phyloP scores from a whole-genome alignment of 352 stramenopile species.

The Phytophthora citrophthora region DNA sequence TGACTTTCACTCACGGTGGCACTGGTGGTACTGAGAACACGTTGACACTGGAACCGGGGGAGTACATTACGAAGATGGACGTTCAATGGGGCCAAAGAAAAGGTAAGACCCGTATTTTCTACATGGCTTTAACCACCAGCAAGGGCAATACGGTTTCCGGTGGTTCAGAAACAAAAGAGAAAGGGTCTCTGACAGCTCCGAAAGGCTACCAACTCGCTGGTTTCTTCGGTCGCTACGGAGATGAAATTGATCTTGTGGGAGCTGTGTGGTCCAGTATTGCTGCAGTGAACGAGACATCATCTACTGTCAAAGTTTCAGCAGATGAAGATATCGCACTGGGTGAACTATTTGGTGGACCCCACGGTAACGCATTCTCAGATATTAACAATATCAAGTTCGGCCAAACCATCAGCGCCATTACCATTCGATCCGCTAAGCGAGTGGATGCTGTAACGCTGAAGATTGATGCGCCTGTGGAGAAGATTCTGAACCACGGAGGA shows the following conservation, averaged over 20 bases:
- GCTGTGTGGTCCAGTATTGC: slow-evolving; percentile 34
- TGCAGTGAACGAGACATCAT: slow-evolving; percentile 21
- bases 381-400: slow-evolving; percentile 29
- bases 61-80: slow-evolving; percentile 27
- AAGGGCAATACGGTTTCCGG: slow-evolving; percentile 15
- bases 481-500: slow-evolving; percentile 46
- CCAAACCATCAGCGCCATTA: slow-evolving; percentile 18
- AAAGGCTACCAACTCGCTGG: slow-evolving; percentile 30
- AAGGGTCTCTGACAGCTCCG: slow-evolving; percentile 13
- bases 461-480: slow-evolving; percentile 14
- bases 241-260: slow-evolving; percentile 25
- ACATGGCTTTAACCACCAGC: slow-evolving; percentile 17
- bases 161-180: slow-evolving; percentile 22
- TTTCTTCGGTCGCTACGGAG: slow-evolving; percentile 27
- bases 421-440: slow-evolving; percentile 28
- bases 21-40: slow-evolving; percentile 21
- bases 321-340: slow-evolving; percentile 29
- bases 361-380: slow-evolving; percentile 31
- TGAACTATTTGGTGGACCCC: slow-evolving; percentile 23
- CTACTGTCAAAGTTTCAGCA: not conserved
- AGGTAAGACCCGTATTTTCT: slow-evolving; percentile 18
- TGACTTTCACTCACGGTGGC: slow-evolving; percentile 28
- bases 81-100: slow-evolving; percentile 13
- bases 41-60: slow-evolving; percentile 9
- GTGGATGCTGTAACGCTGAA: slow-evolving; percentile 52